A percentile compares a stretch with the other conserved stretches of the same genome.
Conservation (phyloP, 768 basidiomycete genomes). For the Lentinula lateritia region DNA sequence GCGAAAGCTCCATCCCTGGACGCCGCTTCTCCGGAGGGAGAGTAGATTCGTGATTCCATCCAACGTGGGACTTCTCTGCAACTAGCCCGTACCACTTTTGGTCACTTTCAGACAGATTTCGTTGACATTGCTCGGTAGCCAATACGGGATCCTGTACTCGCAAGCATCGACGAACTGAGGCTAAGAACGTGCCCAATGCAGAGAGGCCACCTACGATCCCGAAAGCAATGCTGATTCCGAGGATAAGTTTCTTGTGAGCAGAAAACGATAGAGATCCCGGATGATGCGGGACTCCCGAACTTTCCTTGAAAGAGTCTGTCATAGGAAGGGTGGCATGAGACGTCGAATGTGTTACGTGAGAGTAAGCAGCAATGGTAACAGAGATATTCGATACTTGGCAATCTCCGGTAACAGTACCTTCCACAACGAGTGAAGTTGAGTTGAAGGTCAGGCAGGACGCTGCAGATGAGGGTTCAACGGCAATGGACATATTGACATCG, state of each 20-base stretch:
- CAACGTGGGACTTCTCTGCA: conserved; percentile 25
- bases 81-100: conserved; percentile 63
- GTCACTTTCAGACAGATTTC: conserved; percentile 59
- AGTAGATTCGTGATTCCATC: conserved; percentile 23
- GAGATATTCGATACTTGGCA: conserved; percentile 35
- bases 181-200: conserved; percentile 47
- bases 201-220: conserved; percentile 57
- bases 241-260: conserved; percentile 42
- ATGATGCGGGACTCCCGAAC: conserved; percentile 20
- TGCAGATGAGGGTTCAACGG: conserved; percentile 47
- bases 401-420: conserved; percentile 50
- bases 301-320: conserved; percentile 32
- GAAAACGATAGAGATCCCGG: conserved; percentile 31
- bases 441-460: conserved; percentile 52
- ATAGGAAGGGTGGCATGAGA: conserved; percentile 60
- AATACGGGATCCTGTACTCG: conserved; percentile 56
- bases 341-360: conserved; percentile 58
- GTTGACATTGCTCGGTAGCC: conserved; percentile 52
- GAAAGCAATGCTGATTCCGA: conserved; percentile 59
- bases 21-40: conserved; percentile 16
- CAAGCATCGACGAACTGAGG: conserved; percentile 49
- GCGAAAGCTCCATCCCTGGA: conserved; percentile 7
- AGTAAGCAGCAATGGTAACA: conserved; percentile 66
- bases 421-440: conserved; percentile 33
- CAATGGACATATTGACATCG: conserved; percentile 48